A percentile compares a stretch with the other conserved stretches of the same genome.
Conservation (phyloP, 495 filamentous ascomycete species). For the Penicillium soppii region DNA sequence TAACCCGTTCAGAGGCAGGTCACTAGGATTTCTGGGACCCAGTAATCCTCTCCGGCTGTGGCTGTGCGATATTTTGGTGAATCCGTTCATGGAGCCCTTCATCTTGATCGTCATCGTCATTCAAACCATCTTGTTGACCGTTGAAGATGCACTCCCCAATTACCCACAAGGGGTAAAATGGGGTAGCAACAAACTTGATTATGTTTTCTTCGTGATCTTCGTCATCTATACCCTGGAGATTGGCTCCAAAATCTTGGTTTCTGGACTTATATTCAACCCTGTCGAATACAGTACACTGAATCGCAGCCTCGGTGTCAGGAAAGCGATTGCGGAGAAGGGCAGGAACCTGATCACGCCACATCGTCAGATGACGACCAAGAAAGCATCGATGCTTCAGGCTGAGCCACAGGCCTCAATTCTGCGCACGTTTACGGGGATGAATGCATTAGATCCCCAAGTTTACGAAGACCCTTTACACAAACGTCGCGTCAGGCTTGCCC, state of each 20-base stretch:
- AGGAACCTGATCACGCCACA: constrained; percentile 76
- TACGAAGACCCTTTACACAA: constrained; percentile 72
- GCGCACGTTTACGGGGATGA: constrained; percentile 78
- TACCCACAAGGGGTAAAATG: constrained; percentile 53
- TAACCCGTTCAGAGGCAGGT: constrained; percentile 86
- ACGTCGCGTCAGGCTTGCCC: constrained; percentile 78
- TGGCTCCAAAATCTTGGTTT: constrained; percentile 79
- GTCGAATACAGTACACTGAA: constrained; percentile 80
- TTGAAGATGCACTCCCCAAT: constrained; percentile 72
- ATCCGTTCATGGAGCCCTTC: constrained; percentile 81
- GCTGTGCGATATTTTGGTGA: constrained; percentile 85
- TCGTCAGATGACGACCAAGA: constrained; percentile 63
- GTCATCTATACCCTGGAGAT: constrained; percentile 89
- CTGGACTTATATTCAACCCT: constrained; percentile 86
- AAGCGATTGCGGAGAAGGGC: constrained; percentile 72
- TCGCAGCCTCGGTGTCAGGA: constrained; percentile 66
- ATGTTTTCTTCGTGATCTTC: constrained; percentile 78
- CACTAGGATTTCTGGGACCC: constrained; percentile 80
- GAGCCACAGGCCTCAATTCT: constrained; percentile 68
- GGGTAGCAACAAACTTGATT: constrained; percentile 72
- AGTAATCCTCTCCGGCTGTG: constrained; percentile 70
- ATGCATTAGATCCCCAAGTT: constrained; percentile 49
- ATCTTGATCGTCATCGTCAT: constrained; percentile 85
- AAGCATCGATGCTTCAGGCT: constrained; percentile 34
- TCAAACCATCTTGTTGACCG: constrained; percentile 80